Evolutionary conservation across 768 basidiomycete genomes (phyloP), one percentile per base, ranked within the genome.

Genomic region (Scleroderma citrinum): DNA sequence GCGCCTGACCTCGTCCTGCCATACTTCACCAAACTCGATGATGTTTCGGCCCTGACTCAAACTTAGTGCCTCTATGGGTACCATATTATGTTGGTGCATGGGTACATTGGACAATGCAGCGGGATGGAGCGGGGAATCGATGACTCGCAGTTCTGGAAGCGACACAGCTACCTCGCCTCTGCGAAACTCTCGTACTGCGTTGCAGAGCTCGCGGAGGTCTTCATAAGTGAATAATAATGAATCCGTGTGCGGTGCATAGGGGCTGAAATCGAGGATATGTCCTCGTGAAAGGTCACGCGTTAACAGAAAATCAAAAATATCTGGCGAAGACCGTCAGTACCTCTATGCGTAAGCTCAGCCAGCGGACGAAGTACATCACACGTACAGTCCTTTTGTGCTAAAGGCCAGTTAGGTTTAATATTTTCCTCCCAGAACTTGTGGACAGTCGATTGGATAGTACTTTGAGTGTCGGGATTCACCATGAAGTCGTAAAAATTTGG

Each of bases 241-340:
- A 58, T 97, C 93, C n/a, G 95, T 96, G 32, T 80, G 82, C 4
- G 82, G 78, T 11, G 84, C 78, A 59, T 86, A 96, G 0, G 92
- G 91, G 56, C 92, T 92, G 68, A 97, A 92, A 64, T 97, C 95
- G 59, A 98, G 63, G 56, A 98, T 73, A 66, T 92, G 87, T 14
- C 81, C 88, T 11, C 81, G 75, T 2, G 76, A 66, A 31, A 91
- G 73, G 63, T 92, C 83, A 24, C 91, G 83, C 2, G 91, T 92
- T 31, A 97, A 77, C 51, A 94, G 78, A 40, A 96, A 67, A 63
- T 98, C 94, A 58, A 98, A 85, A 8, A 78, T 71, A 61, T 96
- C 94, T 52, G 31, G 43, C 13, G 41, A 17, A 34, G 17, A 37
- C 29, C 16, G 23, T 8, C 34, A 21, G 17, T n/a, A n/a, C n/a